Evolutionary conservation across 768 basidiomycete species (phyloP).

Genomic region (Mycena alexandri): DNA sequence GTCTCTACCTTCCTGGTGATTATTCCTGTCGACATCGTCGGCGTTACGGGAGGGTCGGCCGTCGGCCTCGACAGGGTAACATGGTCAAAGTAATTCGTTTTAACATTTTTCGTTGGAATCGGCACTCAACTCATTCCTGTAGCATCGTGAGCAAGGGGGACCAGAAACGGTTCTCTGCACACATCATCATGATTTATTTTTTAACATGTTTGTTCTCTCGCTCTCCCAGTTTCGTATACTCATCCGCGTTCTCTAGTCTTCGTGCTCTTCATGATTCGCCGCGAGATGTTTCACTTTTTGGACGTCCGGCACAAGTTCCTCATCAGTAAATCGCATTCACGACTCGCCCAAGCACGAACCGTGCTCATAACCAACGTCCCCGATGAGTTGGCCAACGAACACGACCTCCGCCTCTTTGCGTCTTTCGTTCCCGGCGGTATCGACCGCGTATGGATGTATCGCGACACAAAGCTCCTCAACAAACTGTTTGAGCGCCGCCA

Average conservation of each 20-base stretch:
- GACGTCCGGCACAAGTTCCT: conserved; percentile 71
- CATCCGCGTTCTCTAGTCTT: conserved; percentile 55
- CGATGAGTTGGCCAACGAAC: conserved; percentile 62
- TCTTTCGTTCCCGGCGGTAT: conserved; percentile 79
- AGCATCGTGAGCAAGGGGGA: conserved; percentile 51
- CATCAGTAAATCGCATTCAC: conserved; percentile 68
- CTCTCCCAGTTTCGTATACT: background rate
- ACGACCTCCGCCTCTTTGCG: conserved; percentile 63
- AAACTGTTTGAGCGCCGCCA: conserved; percentile 58
- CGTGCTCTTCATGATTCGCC: conserved; percentile 69
- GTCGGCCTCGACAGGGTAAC: conserved; percentile 57
- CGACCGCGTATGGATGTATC: conserved; percentile 76
- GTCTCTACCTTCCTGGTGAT: conserved; percentile 73
- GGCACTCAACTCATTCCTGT: background rate
- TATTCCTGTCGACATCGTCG: conserved; percentile 66
- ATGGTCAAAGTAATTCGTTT: conserved; percentile 63
- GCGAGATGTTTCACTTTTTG: conserved; percentile 70
- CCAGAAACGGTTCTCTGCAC: conserved; percentile 66
- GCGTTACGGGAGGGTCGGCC: conserved; percentile 48
- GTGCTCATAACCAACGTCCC: conserved; percentile 77
- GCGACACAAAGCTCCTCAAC: conserved; percentile 62
- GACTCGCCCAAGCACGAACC: conserved; percentile 73
- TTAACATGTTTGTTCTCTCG: conserved; percentile 59
- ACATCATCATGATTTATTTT: conserved; percentile 65
- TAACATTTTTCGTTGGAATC: background rate